Percentiles rank a stretch among this genome's conserved stretches.
Evolutionary conservation across 164 flowering plant genomes (phyloP).

Genomic region (Dillenia suffruticosa): DNA sequence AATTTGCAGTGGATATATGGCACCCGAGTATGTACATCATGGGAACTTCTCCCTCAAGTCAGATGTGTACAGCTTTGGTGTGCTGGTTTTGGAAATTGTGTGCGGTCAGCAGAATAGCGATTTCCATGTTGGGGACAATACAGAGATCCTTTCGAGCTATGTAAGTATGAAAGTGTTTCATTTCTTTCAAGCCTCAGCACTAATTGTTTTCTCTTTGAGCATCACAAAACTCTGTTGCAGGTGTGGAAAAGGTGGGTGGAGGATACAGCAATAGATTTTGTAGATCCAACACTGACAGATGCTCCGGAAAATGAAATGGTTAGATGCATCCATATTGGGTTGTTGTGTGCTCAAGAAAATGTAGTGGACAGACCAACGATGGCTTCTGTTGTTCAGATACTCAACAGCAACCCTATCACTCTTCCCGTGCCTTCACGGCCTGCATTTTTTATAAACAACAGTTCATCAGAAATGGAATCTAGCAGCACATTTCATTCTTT

Average conservation of each 20-base stretch:
- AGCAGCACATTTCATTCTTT: no score
- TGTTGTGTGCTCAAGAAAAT: conserved; percentile 31
- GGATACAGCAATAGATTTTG: conserved; percentile 4
- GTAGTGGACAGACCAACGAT: conserved; percentile 20
- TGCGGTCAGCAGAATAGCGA: conserved; percentile 28
- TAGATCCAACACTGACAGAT: conserved; percentile 11
- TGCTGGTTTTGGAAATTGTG: conserved; percentile 33
- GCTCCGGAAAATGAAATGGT: conserved; percentile 9
- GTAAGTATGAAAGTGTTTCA: no score
- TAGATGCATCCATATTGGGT: conserved; percentile 27
- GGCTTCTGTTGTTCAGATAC: conserved; percentile 16
- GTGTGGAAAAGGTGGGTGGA: conserved; percentile 21
- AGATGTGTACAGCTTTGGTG: conserved; percentile 49
- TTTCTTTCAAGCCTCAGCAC: no score
- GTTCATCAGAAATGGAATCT: no score
- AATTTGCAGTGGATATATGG: conserved; percentile 35
- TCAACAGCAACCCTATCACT: no score
- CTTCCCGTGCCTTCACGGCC: no score
- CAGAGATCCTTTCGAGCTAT: no score
- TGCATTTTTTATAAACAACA: no score
- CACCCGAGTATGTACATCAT: conserved; percentile 43
- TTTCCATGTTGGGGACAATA: conserved; percentile 1
- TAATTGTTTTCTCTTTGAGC: no score
- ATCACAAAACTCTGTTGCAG: conserved; percentile 3
- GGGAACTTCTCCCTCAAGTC: conserved; percentile 38